Conservation (phyloP, 1,284 basidiomycete genomes). For the Cryptococcus amylolentus region DNA sequence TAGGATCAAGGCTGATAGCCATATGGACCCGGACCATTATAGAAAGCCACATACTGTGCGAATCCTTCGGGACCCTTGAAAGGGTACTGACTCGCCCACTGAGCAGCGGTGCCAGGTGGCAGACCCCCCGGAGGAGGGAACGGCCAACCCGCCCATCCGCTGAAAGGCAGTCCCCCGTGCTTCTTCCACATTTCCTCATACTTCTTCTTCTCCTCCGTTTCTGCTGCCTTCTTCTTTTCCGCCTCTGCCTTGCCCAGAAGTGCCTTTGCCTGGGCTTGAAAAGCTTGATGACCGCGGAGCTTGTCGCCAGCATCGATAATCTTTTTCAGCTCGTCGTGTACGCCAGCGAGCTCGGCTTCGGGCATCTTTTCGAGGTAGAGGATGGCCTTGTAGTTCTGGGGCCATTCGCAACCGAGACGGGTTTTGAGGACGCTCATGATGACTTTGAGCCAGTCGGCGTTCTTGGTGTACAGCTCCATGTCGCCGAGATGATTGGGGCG, state of each 20-base stretch:
- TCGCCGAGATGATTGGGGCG: slow-evolving; percentile 9
- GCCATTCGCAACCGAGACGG: slow-evolving; percentile 41
- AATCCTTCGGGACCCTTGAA: no score
- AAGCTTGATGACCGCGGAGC: slow-evolving; percentile 25
- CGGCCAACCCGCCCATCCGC: no score
- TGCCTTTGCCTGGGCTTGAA: slow-evolving; percentile 31
- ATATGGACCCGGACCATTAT: no score
- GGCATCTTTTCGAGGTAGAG: slow-evolving; percentile 30
- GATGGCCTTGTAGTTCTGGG: slow-evolving; percentile 43
- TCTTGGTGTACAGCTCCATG: slow-evolving; percentile 26
- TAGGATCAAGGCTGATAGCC: no score
- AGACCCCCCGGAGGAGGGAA: no score
- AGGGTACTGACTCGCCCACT: no score
- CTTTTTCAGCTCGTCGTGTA: slow-evolving; percentile 28
- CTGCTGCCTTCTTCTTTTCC: slow-evolving; percentile 16
- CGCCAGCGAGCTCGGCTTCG: slow-evolving; percentile 13
- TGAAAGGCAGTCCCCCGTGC: no score
- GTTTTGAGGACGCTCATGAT: slow-evolving; percentile 36
- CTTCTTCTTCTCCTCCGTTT: slow-evolving; percentile 34
- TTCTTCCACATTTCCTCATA: slow-evolving; percentile 25
- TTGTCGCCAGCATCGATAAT: slow-evolving; percentile 17
- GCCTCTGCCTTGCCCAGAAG: slow-evolving; percentile 26
- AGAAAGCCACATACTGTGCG: no score
- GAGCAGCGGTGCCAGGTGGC: no score
- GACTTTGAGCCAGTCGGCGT: slow-evolving; percentile 31